phyloP scores from a whole-genome alignment of 2,329 filamentous ascomycete species.

The Diaporthe vexans region DNA sequence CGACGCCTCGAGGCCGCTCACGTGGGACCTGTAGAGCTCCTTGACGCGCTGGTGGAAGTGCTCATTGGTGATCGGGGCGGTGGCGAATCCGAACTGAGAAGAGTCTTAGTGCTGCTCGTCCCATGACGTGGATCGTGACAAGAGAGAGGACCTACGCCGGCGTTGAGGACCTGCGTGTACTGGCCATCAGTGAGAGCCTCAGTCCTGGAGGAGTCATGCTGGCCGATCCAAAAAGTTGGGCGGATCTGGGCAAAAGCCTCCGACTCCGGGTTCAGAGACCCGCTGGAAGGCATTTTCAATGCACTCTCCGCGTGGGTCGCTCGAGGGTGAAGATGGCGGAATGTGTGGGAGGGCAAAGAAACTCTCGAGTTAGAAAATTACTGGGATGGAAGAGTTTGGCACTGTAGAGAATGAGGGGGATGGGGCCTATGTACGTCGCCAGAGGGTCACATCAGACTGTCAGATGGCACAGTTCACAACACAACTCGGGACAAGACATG shows the following conservation, averaged over 20 bases:
- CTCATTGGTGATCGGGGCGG: conserved; percentile 81
- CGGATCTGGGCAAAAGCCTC: conserved; percentile 49
- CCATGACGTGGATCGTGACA: conserved; percentile 30
- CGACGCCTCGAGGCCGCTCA: conserved; percentile 57
- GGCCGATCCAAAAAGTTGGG: conserved; percentile 76
- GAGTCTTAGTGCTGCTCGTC: background rate
- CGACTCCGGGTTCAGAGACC: conserved; percentile 48
- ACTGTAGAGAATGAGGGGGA: conserved; percentile 19
- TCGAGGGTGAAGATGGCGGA: conserved; percentile 24
- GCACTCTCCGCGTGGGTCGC: conserved; percentile 15
- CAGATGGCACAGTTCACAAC: background rate
- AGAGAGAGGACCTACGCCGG: conserved; percentile 69
- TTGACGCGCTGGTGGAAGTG: conserved; percentile 80
- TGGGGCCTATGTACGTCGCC: background rate
- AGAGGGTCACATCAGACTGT: background rate
- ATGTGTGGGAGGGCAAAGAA: conserved; percentile 9
- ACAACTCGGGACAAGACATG: background rate
- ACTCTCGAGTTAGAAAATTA: conserved; percentile 37
- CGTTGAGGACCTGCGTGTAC: conserved; percentile 76
- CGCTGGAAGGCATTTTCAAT: conserved; percentile 43
- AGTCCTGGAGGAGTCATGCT: conserved; percentile 77
- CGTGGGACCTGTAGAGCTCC: conserved; percentile 70
- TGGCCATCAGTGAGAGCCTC: conserved; percentile 74
- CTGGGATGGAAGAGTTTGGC: conserved; percentile 18
- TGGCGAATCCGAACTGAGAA: conserved; percentile 81